phyloP scores from a whole-genome alignment of 768 basidiomycete genomes.

The Collybia nuda region DNA sequence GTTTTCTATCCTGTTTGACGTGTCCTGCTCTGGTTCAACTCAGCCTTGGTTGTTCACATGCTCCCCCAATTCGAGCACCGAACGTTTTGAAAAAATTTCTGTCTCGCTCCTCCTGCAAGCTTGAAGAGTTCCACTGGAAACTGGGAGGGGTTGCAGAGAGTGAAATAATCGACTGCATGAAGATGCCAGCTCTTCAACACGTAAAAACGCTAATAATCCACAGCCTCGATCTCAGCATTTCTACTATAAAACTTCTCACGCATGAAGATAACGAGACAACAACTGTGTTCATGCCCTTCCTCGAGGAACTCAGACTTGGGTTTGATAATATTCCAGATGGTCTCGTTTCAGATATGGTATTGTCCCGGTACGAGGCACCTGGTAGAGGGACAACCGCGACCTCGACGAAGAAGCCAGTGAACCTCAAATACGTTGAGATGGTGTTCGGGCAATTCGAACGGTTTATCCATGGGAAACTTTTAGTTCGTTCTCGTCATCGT shows the following conservation, averaged over 20 bases:
- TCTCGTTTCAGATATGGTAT: neutral
- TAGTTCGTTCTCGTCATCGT: no score
- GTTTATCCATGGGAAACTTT: no score
- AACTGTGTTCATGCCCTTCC: neutral
- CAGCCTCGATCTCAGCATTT: neutral
- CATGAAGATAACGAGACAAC: neutral
- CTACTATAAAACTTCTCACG: neutral
- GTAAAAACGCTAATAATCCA: neutral
- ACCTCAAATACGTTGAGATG: neutral
- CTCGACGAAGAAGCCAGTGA: neutral
- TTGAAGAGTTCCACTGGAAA: neutral
- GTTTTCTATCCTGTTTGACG: neutral
- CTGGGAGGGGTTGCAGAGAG: neutral
- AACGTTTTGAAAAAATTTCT: neutral
- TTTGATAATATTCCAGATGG: neutral
- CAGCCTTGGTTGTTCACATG: neutral
- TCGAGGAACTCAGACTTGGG: neutral
- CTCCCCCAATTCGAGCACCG: neutral
- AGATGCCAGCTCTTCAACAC: neutral
- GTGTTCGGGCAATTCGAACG: neutral
- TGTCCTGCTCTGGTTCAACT: neutral
- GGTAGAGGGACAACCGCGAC: neutral
- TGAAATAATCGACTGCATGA: conserved; percentile 1
- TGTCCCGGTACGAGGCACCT: neutral
- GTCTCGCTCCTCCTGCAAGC: neutral